These are phyloP conservation scores for Castanea crenata DNA, from an alignment of 306 rosid species.

Conservation along the genomic window DNA sequence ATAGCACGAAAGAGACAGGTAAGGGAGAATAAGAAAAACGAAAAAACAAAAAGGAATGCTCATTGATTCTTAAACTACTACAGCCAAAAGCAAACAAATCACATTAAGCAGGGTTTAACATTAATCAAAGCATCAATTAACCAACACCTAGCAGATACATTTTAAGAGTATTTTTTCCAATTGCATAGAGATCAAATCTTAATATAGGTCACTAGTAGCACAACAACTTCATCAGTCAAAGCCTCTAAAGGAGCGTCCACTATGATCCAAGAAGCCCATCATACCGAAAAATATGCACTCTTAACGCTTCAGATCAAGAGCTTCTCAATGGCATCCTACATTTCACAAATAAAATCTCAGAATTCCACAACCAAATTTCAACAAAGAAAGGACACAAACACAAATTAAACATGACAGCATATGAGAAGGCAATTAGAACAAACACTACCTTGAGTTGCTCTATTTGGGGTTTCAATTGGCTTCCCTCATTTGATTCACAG, in stretches of 20 bases:
- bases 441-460: constrained; percentile 72
- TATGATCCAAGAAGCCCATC: constrained; percentile 74
- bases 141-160: constrained; percentile 13
- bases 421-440: constrained; percentile 1
- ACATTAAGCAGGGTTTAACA: constrained; percentile 13
- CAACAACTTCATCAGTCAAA: constrained; percentile 70
- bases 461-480: constrained; percentile 86
- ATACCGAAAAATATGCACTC: constrained; percentile 47
- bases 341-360: constrained; percentile 4
- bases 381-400: neutral
- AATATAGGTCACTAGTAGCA: constrained; percentile 31
- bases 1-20: neutral
- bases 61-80: neutral
- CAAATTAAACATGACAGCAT: neutral
- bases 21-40: neutral
- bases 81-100: constrained; percentile 5
- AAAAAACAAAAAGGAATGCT: neutral
- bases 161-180: constrained; percentile 12
- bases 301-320: constrained; percentile 56
- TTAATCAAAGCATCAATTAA: neutral
- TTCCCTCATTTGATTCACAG: constrained; percentile 87
- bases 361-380: constrained; percentile 12
- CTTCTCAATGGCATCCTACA: constrained; percentile 96
- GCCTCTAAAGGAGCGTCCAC: constrained; percentile 63
- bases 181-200: constrained; percentile 8